Evolutionary conservation across 352 stramenopile species (phyloP).

Genomic region (Globisporangium lucens): DNA sequence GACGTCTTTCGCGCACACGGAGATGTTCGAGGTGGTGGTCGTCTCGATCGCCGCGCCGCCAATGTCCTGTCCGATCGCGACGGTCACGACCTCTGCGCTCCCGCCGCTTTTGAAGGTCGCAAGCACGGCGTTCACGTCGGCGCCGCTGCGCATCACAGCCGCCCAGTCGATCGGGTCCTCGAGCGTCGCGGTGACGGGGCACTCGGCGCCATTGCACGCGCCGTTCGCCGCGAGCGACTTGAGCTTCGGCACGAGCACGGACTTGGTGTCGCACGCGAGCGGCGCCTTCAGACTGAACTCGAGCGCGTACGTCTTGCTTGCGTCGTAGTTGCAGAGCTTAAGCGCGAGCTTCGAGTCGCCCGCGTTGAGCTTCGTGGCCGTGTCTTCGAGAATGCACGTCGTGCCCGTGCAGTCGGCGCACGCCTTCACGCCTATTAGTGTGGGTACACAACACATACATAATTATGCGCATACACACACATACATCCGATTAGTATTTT

Average conservation of each 20-base stretch:
- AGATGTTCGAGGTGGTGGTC: conserved; percentile 24
- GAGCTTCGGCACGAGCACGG: conserved; percentile 37
- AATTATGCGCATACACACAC: not conserved
- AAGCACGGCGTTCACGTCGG: conserved; percentile 39
- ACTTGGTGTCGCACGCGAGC: conserved; percentile 42
- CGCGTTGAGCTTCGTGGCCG: conserved; percentile 27
- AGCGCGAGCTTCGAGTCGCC: conserved; percentile 41
- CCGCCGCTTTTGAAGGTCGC: conserved; percentile 43
- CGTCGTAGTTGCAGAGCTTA: conserved; percentile 72
- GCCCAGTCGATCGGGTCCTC: conserved; percentile 63
- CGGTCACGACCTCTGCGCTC: conserved; percentile 37
- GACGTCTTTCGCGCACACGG: conserved; percentile 49
- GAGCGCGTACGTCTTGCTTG: conserved; percentile 28
- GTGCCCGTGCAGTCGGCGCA: conserved; percentile 49
- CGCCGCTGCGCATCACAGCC: conserved; percentile 42
- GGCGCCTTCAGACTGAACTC: conserved; percentile 43
- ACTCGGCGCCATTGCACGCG: conserved; percentile 35
- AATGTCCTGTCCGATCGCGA: conserved; percentile 41
- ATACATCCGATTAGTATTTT: not conserved
- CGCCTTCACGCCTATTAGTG: conserved; percentile 28
- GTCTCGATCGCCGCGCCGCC: conserved; percentile 27
- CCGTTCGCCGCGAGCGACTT: conserved; percentile 32
- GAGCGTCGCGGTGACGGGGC: conserved; percentile 51
- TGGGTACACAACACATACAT: not conserved
- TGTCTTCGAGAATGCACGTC: conserved; percentile 58